Conservation (phyloP, 2,329 filamentous ascomycete species). For the Didymella lethalis region DNA sequence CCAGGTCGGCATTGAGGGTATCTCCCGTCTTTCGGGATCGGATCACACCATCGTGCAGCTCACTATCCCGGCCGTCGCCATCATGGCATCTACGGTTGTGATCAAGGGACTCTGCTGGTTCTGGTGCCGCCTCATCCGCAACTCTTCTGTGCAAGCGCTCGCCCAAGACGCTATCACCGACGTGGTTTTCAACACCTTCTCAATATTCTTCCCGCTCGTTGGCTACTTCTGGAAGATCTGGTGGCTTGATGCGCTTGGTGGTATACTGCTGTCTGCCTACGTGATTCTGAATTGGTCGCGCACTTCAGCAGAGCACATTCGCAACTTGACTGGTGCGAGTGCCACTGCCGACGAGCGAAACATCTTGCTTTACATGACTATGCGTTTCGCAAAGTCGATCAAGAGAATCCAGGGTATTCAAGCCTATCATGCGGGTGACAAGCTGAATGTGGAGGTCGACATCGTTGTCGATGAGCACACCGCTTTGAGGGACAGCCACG, state of each 20-base stretch:
- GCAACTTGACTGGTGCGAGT: conserved; percentile 80
- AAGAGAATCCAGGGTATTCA: conserved; percentile 84
- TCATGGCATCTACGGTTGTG: conserved; percentile 82
- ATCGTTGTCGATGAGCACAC: conserved; percentile 81
- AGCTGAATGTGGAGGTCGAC: conserved; percentile 83
- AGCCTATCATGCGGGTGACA: conserved; percentile 85
- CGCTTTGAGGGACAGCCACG: conserved; percentile 79
- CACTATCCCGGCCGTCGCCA: conserved; percentile 73
- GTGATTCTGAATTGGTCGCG: conserved; percentile 82
- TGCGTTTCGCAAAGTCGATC: conserved; percentile 91
- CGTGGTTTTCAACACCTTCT: conserved; percentile 89
- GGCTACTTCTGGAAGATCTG: conserved; percentile 79
- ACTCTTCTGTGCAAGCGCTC: conserved; percentile 84
- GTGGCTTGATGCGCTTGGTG: conserved; percentile 85
- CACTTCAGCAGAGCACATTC: conserved; percentile 78
- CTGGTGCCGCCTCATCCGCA: conserved; percentile 86
- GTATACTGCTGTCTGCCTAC: conserved; percentile 77
- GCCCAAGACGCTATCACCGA: conserved; percentile 74
- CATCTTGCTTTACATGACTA: conserved; percentile 86
- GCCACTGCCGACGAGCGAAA: conserved; percentile 84
- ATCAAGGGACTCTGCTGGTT: conserved; percentile 86
- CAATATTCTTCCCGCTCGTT: conserved; percentile 83
- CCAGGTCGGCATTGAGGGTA: conserved; percentile 76
- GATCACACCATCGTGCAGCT: conserved; percentile 77
- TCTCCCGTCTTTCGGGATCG: conserved; percentile 66